A percentile compares a stretch with the other conserved stretches of the same genome.
Conservation (phyloP, 1,284 basidiomycete species). For the Fomes fomentarius region DNA sequence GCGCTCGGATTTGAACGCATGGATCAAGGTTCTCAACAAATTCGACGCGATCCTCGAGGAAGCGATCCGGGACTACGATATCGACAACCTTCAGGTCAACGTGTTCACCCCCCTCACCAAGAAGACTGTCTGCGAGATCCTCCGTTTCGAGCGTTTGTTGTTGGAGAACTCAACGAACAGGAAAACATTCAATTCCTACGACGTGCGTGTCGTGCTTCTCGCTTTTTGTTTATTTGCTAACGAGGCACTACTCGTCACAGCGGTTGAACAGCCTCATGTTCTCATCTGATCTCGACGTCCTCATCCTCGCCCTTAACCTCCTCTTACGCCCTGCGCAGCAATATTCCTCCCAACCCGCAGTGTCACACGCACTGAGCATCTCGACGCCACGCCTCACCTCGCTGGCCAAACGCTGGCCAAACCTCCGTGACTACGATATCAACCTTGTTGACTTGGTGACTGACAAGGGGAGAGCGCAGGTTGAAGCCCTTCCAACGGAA, state of each 20-base stretch:
- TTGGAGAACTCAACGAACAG: constrained; percentile 98
- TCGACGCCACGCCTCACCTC: constrained; percentile 74
- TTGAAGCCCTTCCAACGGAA: constrained; percentile 66
- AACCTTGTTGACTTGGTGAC: constrained; percentile 71
- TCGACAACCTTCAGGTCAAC: constrained; percentile 83
- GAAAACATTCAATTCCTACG: constrained; percentile 96
- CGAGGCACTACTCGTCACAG: constrained; percentile 47
- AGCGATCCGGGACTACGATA: constrained; percentile 81
- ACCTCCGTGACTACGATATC: constrained; percentile 73
- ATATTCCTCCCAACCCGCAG: constrained; percentile 83
- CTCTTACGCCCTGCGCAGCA: constrained; percentile 94
- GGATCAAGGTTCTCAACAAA: constrained; percentile 94
- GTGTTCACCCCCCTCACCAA: constrained; percentile 82
- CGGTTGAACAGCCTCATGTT: constrained; percentile 88
- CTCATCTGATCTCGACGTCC: constrained; percentile 88
- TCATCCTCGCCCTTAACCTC: constrained; percentile 84
- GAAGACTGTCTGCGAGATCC: constrained; percentile 78
- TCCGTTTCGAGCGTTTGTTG: constrained; percentile 87
- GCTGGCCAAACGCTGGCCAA: constrained; percentile 75
- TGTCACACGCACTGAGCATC: constrained; percentile 77
- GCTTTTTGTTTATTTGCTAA: constrained; percentile 11
- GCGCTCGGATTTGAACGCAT: constrained; percentile 95
- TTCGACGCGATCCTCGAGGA: constrained; percentile 90
- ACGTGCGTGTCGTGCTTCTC: constrained; percentile 61
- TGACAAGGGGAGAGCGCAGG: constrained; percentile 50